phyloP scores from a whole-genome alignment of 495 filamentous ascomycete species.

The Lindgomyces ingoldianus region DNA sequence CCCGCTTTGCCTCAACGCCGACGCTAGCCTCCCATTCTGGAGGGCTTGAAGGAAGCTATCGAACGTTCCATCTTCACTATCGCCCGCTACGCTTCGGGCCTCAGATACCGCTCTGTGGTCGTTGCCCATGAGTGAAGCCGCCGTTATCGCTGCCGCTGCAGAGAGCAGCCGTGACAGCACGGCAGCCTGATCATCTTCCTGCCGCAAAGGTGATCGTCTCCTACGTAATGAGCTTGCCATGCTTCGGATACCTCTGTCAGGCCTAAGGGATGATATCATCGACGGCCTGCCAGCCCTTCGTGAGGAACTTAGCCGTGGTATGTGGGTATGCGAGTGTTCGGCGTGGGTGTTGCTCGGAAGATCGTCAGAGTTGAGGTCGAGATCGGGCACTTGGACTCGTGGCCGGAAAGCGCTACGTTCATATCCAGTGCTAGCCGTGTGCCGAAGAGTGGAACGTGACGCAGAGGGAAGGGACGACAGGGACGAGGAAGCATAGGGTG shows the following conservation, averaged over 20 bases:
- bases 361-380: slow-evolving; percentile 40
- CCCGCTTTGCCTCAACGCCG: slow-evolving; percentile 45
- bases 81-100: slow-evolving; percentile 42
- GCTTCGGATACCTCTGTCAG: slow-evolving; percentile 42
- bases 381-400: slow-evolving; percentile 32
- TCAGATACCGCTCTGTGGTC: slow-evolving; percentile 46
- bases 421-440: slow-evolving; percentile 23
- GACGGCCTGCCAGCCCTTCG: slow-evolving; percentile 33
- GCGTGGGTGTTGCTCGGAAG: slow-evolving; percentile 11
- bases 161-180: slow-evolving; percentile 50
- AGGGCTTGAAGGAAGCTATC: slow-evolving; percentile 50
- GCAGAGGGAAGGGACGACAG: slow-evolving; percentile 19
- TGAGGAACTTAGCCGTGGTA: slow-evolving; percentile 7
- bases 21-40: slow-evolving; percentile 50
- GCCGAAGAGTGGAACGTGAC: slow-evolving; percentile 20
- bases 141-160: slow-evolving; percentile 51
- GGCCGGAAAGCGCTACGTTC: slow-evolving; percentile 28
- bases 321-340: slow-evolving; percentile 7
- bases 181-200: slow-evolving; percentile 49
- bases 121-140: slow-evolving; percentile 50
- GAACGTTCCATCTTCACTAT: slow-evolving; percentile 50
- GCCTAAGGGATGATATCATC: slow-evolving; percentile 38
- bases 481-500: slow-evolving; percentile 19
- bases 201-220: slow-evolving; percentile 42
- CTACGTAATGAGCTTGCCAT: slow-evolving; percentile 46